These are phyloP conservation scores for Echinosophora koreensis DNA, from an alignment of 306 rosid genomes.

Conservation along the genomic window DNA sequence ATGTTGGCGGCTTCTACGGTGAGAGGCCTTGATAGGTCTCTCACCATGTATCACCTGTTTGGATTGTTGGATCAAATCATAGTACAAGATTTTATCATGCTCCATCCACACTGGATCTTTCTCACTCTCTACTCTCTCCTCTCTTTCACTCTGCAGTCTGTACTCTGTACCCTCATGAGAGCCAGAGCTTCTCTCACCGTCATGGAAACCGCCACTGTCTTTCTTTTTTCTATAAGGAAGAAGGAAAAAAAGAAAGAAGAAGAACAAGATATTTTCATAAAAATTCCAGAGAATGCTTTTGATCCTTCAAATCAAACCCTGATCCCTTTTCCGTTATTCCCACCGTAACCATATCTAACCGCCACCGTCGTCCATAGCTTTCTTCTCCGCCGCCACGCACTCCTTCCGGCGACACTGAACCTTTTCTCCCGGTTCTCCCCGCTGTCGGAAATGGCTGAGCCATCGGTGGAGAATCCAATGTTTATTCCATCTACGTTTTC, in stretches of 20 bases:
- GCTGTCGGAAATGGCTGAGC: conserved; percentile 62
- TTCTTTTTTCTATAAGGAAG: no score
- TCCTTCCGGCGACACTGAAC: conserved; percentile 35
- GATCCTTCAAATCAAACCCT: conserved; percentile 32
- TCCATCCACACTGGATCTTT: no score
- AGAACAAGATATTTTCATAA: neutral
- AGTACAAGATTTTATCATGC: no score
- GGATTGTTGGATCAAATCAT: no score
- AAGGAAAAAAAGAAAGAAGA: neutral
- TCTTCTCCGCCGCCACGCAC: conserved; percentile 23
- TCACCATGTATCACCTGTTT: no score
- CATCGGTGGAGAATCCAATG: conserved; percentile 41
- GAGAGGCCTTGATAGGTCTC: no score
- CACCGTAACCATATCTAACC: conserved; percentile 54
- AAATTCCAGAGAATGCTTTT: neutral
- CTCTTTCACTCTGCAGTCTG: no score
- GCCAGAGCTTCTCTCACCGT: no score
- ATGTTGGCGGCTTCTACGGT: no score
- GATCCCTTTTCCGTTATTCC: neutral
- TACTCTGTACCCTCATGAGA: no score
- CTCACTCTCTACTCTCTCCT: no score
- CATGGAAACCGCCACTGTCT: no score
- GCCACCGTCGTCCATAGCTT: conserved; percentile 47
- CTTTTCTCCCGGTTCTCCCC: conserved; percentile 24
- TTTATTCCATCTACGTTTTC: conserved; percentile 47